Evolutionary conservation across 2,329 filamentous ascomycete genomes (phyloP).

Genomic region (Geosmithia flava): DNA sequence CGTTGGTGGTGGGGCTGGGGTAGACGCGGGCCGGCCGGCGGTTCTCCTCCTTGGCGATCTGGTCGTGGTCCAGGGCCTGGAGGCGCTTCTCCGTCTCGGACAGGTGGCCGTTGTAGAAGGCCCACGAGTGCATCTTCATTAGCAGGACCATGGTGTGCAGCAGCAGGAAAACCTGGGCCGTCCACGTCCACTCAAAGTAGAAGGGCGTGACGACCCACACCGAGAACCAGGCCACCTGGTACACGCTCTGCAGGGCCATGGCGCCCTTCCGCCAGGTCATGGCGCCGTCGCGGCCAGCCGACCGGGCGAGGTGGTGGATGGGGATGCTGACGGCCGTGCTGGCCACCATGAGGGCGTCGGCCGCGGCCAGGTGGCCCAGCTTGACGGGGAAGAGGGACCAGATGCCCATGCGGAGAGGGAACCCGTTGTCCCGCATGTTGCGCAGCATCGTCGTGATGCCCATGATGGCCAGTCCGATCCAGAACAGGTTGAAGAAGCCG

Average conservation of each 20-base stretch:
- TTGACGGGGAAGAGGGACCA: constrained; percentile 84
- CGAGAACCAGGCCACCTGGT: constrained; percentile 65
- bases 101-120: constrained; percentile 95
- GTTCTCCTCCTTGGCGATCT: constrained; percentile 24
- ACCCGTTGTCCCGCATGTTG: constrained; percentile 89
- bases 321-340: constrained; percentile 62
- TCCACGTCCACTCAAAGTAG: constrained; percentile 85
- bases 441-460: constrained; percentile 86
- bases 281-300: constrained; percentile 30
- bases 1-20: constrained; percentile 21
- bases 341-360: constrained; percentile 74
- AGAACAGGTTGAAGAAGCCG: constrained; percentile 97
- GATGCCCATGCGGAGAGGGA: constrained; percentile 72
- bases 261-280: constrained; percentile 67
- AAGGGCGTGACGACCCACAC: constrained; percentile 84
- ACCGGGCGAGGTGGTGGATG: constrained; percentile 56
- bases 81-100: constrained; percentile 77
- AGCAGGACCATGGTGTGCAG: constrained; percentile 82
- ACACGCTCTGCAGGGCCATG: constrained; percentile 72
- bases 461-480: constrained; percentile 96
- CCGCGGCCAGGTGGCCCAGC: constrained; percentile 73
- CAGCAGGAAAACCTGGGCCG: constrained; percentile 86
- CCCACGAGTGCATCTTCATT: constrained; percentile 99
- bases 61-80: constrained; percentile 64
- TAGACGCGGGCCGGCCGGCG: constrained; percentile 66